Evolutionary conservation across 371 early-diverging fungal genomes (phyloP).

Genomic region (Haplosporangium sp.): DNA sequence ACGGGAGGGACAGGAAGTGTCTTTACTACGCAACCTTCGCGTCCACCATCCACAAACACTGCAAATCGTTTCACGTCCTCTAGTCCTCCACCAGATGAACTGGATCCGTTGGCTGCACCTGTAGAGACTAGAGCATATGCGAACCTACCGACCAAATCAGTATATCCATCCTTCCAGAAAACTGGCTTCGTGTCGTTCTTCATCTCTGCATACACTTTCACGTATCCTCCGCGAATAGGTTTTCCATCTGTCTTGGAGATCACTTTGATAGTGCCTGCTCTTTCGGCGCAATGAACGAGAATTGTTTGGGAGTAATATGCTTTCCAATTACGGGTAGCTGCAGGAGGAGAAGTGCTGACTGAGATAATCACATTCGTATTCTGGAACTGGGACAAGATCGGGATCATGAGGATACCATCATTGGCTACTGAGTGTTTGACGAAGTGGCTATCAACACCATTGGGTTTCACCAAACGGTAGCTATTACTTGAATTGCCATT

Average conservation of each 20-base stretch:
- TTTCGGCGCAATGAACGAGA: conserved; percentile 61
- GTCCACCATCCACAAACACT: conserved; percentile 49
- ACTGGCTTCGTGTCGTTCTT: conserved; percentile 42
- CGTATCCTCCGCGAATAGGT: conserved; percentile 67
- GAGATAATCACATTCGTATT: conserved; percentile 53
- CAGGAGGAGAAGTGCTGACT: conserved; percentile 36
- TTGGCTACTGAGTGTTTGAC: conserved; percentile 27
- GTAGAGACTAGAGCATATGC: conserved; percentile 68
- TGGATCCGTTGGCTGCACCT: background rate
- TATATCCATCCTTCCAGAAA: conserved; percentile 77
- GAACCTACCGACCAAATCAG: conserved; percentile 71
- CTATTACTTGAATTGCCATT: conserved; percentile 22
- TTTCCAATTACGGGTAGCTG: conserved; percentile 52
- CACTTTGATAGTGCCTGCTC: conserved; percentile 64
- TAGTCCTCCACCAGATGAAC: conserved; percentile 13
- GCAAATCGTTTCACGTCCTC: conserved; percentile 43
- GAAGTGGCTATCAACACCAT: conserved; percentile 28
- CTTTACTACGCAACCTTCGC: conserved; percentile 50
- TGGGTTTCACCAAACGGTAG: conserved; percentile 50
- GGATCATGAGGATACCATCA: conserved; percentile 40
- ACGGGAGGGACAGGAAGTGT: conserved; percentile 51
- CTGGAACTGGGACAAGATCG: conserved; percentile 39
- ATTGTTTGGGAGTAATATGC: conserved; percentile 63
- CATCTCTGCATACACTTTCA: conserved; percentile 68
- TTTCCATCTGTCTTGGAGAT: conserved; percentile 49